phyloP scores from a whole-genome alignment of 140 eudicot species.

The Eryngium alpinum region DNA sequence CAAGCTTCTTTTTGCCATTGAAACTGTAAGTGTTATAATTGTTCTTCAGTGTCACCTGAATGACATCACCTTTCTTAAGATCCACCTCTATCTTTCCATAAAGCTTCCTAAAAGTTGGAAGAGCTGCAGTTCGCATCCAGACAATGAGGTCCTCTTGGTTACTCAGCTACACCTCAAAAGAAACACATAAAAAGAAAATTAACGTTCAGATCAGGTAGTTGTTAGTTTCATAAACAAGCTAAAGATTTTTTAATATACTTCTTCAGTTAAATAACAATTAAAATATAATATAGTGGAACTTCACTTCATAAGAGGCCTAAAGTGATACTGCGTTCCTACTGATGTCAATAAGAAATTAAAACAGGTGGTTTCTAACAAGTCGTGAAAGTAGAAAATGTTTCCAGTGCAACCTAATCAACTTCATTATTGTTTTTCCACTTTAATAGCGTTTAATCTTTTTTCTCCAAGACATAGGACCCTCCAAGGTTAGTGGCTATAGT shows the following conservation, averaged over 20 bases:
- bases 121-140: conserved; percentile 99
- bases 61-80: conserved; percentile 53
- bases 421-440: not conserved
- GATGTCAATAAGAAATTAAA: not conserved
- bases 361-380: not conserved
- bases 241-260: not conserved
- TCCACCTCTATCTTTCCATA: conserved; percentile 94
- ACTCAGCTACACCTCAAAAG: conserved; percentile 40
- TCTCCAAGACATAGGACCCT: not conserved
- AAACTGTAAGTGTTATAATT: conserved; percentile 87
- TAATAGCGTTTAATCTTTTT: not conserved
- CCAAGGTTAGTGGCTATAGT: not conserved
- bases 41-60: conserved; percentile 58
- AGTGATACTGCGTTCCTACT: not conserved
- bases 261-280: not conserved
- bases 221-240: not conserved
- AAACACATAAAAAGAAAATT: not conserved
- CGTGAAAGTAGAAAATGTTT: not conserved
- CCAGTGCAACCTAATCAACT: not conserved
- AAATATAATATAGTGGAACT: not conserved
- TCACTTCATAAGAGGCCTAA: not conserved
- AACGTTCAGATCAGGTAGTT: not conserved
- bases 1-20: conserved; percentile 91
- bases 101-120: conserved; percentile 94
- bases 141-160: conserved; percentile 94